Conservation (phyloP, 2,329 filamentous ascomycete species). For the Verticillium zaregamsianum region DNA sequence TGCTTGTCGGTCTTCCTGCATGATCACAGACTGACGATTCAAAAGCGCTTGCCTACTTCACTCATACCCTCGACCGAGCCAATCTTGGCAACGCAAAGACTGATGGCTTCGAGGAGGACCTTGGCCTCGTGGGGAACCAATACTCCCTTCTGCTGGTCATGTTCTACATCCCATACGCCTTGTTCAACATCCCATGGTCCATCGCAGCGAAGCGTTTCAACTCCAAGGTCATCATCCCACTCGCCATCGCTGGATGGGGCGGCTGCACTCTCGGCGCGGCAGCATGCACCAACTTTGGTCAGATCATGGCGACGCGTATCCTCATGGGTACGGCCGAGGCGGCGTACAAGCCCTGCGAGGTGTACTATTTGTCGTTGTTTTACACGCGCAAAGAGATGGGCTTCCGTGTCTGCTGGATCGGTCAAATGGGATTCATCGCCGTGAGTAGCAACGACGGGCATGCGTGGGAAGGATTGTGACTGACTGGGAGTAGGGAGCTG, state of each 20-base stretch:
- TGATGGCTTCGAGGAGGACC: conserved; percentile 4
- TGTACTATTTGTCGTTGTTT: conserved; percentile 50
- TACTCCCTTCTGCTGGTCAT: conserved; percentile 22
- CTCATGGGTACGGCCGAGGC: conserved; percentile 44
- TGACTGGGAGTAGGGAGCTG: conserved; percentile 9
- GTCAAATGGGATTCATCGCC: not conserved
- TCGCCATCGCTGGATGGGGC: conserved; percentile 21
- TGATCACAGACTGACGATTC: too few species aligned
- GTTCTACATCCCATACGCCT: conserved; percentile 26
- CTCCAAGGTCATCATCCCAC: conserved; percentile 20
- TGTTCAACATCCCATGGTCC: conserved; percentile 21
- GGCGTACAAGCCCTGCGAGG: conserved; percentile 49
- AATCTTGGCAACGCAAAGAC: conserved; percentile 2
- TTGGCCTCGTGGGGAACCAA: conserved; percentile 5
- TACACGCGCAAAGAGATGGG: conserved; percentile 42
- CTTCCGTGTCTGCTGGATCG: conserved; percentile 22
- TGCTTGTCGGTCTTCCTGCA: too few species aligned
- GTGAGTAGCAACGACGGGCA: not conserved
- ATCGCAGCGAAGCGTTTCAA: conserved; percentile 19
- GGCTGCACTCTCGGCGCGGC: conserved; percentile 17
- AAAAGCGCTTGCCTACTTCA: conserved; percentile 1
- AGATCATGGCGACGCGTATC: conserved; percentile 45
- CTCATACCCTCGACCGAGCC: conserved; percentile 3
- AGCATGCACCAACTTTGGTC: conserved; percentile 37
- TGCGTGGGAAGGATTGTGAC: too few species aligned